Base-by-base conservation (phyloP, 345 rosid species). In the Corchorus capsularis region DNA sequence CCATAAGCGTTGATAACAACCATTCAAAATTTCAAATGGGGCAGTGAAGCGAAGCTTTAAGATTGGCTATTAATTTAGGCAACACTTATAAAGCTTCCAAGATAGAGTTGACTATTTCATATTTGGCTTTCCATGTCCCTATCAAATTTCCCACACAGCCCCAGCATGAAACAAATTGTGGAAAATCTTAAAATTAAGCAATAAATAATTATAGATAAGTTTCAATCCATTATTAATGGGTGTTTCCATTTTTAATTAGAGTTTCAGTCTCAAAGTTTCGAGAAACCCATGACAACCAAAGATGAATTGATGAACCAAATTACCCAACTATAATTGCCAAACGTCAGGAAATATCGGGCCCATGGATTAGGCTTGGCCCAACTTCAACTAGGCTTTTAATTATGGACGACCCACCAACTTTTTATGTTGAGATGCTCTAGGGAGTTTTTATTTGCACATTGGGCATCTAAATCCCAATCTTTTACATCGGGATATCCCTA, bases 111-210 rank as follows among this genome's bases (percentile, higher is more conserved):
- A 61, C 2, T 39, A 39, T 39, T 39, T 2, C 41, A 39, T n/a
- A n/a, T 39, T 39, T 39, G 5, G 41, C 41, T 39, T 39, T 39
- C 41, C 8, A 43, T 32, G 14, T 17, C 50, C 68, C 32, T 17
- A 63, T 17, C 20, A 63, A 63, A 63, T 14, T 14, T 49, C 57
- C 65, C 41, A 27, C 14, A 4, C 57, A 68, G 57, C 20, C 57
- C 35, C 72, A 49, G 46, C 5, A 19, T 47, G 71, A 67, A 67
- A 46, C 55, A 46, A 67, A 22, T 47, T 16, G 41, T 67, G n/a
- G 6, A 22, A 47, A 67, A 13, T 56, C 71, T 67, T 22, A 63
- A 15, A 67, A 22, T 46, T 13, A 46, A 47, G 56, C 41, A 47
- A 67, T 15, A 46, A 22, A 46, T 17, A 47, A 19, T 5, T 11